Conservation (phyloP, 768 basidiomycete species). For the Botryobasidium botryosum region DNA sequence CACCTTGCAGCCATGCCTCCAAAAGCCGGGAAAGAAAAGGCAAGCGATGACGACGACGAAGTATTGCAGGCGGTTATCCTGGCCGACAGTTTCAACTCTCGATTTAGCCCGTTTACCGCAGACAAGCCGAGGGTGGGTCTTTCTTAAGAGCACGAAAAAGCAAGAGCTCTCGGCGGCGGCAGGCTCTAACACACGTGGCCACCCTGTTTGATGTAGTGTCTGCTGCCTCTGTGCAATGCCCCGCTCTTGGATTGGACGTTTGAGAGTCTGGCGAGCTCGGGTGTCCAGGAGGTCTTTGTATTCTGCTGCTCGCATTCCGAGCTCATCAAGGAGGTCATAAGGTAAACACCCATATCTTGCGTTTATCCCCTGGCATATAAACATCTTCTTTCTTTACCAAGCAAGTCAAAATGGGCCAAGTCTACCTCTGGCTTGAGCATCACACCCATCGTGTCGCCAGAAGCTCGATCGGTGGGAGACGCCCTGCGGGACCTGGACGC, state of each 20-base stretch:
- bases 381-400: conserved; percentile 17
- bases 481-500: conserved; percentile 90
- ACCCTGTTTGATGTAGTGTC: conserved; percentile 39
- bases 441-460: conserved; percentile 67
- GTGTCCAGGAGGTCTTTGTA: conserved; percentile 91
- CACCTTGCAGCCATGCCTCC: too few species aligned
- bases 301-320: conserved; percentile 84
- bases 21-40: conserved; percentile 50
- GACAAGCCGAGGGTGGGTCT: conserved; percentile 66
- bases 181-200: neutral
- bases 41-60: conserved; percentile 56
- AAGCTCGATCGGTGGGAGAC: conserved; percentile 78
- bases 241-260: conserved; percentile 93
- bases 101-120: conserved; percentile 79
- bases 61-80: conserved; percentile 88
- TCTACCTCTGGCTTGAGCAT: conserved; percentile 67
- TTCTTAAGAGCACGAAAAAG: too few species aligned
- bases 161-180: too few species aligned
- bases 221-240: conserved; percentile 87
- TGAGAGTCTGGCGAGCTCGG: conserved; percentile 84
- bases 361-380: neutral
- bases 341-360: conserved; percentile 31
- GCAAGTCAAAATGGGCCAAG: conserved; percentile 74
- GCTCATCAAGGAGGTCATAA: conserved; percentile 69
- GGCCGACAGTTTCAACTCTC: conserved; percentile 90